phyloP scores from a whole-genome alignment of 495 filamentous ascomycete species.

The Penicillium goetzii region DNA sequence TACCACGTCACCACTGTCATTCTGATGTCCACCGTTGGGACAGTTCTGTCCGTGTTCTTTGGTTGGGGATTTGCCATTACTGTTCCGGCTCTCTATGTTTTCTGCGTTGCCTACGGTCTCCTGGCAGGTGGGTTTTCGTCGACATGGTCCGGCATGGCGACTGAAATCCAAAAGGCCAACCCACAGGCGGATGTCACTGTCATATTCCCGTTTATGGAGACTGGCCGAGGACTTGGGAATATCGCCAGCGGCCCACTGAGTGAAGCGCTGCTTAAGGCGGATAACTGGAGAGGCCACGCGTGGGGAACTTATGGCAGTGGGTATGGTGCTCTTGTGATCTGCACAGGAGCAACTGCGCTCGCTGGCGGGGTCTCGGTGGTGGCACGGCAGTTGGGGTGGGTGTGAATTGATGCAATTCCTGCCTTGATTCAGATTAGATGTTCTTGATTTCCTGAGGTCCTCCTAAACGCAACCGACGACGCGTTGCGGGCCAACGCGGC shows the following conservation, averaged over 20 bases:
- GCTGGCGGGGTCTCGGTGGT: slow-evolving; percentile 41
- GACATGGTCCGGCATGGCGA: slow-evolving; percentile 61
- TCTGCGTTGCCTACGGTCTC: slow-evolving; percentile 64
- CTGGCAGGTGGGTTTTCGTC: slow-evolving; percentile 60
- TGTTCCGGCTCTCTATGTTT: slow-evolving; percentile 40
- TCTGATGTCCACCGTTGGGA: slow-evolving; percentile 57
- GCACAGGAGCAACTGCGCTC: slow-evolving; percentile 45
- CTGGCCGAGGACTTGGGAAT: slow-evolving; percentile 65
- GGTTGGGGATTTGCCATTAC: slow-evolving; percentile 59
- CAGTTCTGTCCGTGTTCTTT: slow-evolving; percentile 59
- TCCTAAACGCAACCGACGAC: no score
- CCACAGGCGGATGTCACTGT: slow-evolving; percentile 51
- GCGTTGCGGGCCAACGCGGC: background rate
- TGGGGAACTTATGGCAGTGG: slow-evolving; percentile 41
- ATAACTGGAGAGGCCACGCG: slow-evolving; percentile 22
- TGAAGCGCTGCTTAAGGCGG: slow-evolving; percentile 28
- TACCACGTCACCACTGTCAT: slow-evolving; percentile 59
- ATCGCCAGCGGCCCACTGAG: slow-evolving; percentile 60
- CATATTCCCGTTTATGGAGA: slow-evolving; percentile 60
- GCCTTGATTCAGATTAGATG: background rate
- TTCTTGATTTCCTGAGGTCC: no score
- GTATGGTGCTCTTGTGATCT: slow-evolving; percentile 45
- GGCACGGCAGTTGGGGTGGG: slow-evolving; percentile 20
- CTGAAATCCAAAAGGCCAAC: slow-evolving; percentile 47
- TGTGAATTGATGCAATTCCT: slow-evolving; percentile 13